A percentile compares a stretch with the other conserved stretches of the same genome.
phyloP scores from a whole-genome alignment of 345 rosid genomes.

The Brassica cretica region DNA sequence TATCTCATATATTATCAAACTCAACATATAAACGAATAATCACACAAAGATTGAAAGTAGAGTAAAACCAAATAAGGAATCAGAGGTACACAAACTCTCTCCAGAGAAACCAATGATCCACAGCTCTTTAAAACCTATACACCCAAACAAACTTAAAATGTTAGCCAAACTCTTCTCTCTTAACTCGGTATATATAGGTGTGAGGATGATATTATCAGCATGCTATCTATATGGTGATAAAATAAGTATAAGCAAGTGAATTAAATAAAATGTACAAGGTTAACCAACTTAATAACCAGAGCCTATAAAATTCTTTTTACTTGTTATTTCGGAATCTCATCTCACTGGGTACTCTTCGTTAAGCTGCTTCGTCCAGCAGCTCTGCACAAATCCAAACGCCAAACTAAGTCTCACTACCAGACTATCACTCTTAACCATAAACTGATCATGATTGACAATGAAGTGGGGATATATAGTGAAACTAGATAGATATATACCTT shows the following conservation, averaged over 20 bases:
- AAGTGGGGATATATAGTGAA: neutral
- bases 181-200: conserved; percentile 5
- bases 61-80: conserved; percentile 27
- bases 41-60: conserved; percentile 24
- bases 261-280: conserved; percentile 8
- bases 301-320: conserved; percentile 18
- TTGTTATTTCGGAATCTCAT: conserved; percentile 1
- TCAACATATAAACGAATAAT: conserved; percentile 25
- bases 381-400: conserved; percentile 23
- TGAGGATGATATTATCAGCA: conserved; percentile 31
- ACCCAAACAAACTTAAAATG: conserved; percentile 33
- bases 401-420: neutral
- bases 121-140: conserved; percentile 28
- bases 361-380: conserved; percentile 56
- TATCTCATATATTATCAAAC: conserved; percentile 22
- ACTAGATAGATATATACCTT: conserved; percentile 55
- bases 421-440: neutral
- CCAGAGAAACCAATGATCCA: conserved; percentile 22
- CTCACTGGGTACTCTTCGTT: conserved; percentile 67
- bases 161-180: conserved; percentile 24
- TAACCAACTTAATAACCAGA: conserved; percentile 26
- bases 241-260: conserved; percentile 25
- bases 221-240: conserved; percentile 30
- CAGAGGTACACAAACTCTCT: conserved; percentile 21
- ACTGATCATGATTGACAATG: neutral